A percentile compares a stretch with the other conserved stretches of the same genome.
phyloP scores from a whole-genome alignment of 2,329 filamentous ascomycete genomes.

The Trichoderma simmonsii region DNA sequence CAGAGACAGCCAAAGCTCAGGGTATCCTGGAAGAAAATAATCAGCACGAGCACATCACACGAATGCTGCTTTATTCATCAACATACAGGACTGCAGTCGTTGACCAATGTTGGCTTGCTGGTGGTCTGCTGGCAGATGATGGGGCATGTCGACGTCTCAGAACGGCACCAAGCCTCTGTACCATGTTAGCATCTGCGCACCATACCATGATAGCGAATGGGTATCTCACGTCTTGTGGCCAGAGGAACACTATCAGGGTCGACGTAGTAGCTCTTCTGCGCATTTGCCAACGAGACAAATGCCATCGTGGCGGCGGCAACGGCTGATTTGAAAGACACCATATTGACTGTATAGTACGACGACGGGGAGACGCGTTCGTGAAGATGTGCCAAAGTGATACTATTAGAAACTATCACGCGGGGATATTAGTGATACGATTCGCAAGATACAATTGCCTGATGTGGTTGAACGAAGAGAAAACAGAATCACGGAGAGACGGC shows the following conservation, averaged over 20 bases:
- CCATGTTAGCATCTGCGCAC: conserved; percentile 23
- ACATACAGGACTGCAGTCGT: conserved; percentile 65
- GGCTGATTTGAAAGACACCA: conserved; percentile 54
- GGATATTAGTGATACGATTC: conserved; percentile 5
- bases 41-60: not conserved
- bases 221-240: conserved; percentile 47
- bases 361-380: not conserved
- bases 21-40: conserved; percentile 41
- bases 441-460: not conserved
- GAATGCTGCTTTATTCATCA: not conserved
- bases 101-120: conserved; percentile 51
- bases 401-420: not conserved
- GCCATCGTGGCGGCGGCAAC: conserved; percentile 54
- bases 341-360: conserved; percentile 31
- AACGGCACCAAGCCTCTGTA: conserved; percentile 61
- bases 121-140: conserved; percentile 65
- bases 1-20: conserved; percentile 73
- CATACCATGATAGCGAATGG: not conserved
- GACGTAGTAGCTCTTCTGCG: conserved; percentile 51
- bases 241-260: conserved; percentile 59
- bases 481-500: not conserved
- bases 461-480: not conserved
- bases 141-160: conserved; percentile 63
- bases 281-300: conserved; percentile 51
- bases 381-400: not conserved